These are phyloP conservation scores for Allomyces javanicus DNA, from an alignment of 192 early-diverging fungal species.

Conservation along the genomic window DNA sequence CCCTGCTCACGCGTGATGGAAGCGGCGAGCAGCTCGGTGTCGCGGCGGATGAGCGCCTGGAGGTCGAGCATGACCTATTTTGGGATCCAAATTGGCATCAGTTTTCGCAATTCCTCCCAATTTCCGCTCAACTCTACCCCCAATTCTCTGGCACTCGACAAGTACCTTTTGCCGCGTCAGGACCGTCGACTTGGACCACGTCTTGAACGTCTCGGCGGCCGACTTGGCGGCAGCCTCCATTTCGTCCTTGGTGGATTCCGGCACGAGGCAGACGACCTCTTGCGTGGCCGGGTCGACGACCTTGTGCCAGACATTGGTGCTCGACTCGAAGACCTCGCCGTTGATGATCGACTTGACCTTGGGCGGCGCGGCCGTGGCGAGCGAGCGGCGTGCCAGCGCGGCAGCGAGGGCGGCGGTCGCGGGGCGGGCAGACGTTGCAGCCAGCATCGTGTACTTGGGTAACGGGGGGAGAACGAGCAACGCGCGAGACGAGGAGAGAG, in stretches of 20 bases:
- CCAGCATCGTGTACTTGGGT: too few species aligned
- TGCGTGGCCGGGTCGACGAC: slow-evolving; percentile 85
- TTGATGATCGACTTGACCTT: slow-evolving; percentile 62
- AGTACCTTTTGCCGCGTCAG: slow-evolving; percentile 51
- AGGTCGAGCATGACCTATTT: slow-evolving; percentile 65
- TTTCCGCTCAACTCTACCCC: too few species aligned
- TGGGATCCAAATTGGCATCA: too few species aligned
- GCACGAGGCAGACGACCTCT: slow-evolving; percentile 67
- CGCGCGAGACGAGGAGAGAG: too few species aligned
- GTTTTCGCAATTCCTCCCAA: too few species aligned
- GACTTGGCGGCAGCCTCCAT: slow-evolving; percentile 49
- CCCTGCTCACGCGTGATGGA: slow-evolving; percentile 80
- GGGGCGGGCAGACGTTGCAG: too few species aligned
- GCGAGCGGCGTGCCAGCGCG: not conserved
- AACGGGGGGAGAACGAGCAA: too few species aligned
- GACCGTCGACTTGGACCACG: slow-evolving; percentile 66
- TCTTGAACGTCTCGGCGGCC: slow-evolving; percentile 59
- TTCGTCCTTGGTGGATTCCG: slow-evolving; percentile 69
- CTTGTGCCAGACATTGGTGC: slow-evolving; percentile 66
- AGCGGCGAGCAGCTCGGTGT: slow-evolving; percentile 57
- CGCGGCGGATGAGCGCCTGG: slow-evolving; percentile 57
- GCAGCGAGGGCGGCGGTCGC: too few species aligned
- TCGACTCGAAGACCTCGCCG: slow-evolving; percentile 78
- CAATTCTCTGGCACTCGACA: too few species aligned
- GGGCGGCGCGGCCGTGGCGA: slow-evolving; percentile 1